Conservation (phyloP, 352 stramenopile genomes). For the Elongisporangium undulatum region DNA sequence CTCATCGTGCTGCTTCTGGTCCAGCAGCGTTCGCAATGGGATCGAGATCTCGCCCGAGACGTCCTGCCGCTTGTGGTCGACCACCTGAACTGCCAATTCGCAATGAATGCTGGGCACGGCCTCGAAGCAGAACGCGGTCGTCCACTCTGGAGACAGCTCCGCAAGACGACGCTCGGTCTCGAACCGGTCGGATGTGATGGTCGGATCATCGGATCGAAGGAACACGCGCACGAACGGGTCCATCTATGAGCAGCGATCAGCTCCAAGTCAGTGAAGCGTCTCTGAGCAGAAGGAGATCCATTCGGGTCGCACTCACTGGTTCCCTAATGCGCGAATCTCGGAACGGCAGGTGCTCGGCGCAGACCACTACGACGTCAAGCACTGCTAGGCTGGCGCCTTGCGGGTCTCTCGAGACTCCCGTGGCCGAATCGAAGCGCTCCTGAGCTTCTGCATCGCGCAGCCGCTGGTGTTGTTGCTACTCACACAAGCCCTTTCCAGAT, state of each 20-base stretch:
- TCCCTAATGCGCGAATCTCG: conserved; percentile 39
- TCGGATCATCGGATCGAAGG: conserved; percentile 11
- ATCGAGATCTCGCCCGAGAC: conserved; percentile 43
- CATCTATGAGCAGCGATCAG: conserved; percentile 23
- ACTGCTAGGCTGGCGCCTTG: conserved; percentile 26
- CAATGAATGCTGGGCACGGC: conserved; percentile 31
- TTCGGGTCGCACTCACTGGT: conserved; percentile 18
- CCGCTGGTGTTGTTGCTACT: conserved; percentile 17
- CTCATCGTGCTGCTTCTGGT: conserved; percentile 57
- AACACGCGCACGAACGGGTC: conserved; percentile 48
- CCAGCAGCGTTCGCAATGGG: conserved; percentile 39
- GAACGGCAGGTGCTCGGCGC: conserved; percentile 44
- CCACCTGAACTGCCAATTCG: conserved; percentile 43
- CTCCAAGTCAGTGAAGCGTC: background rate
- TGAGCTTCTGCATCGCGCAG: conserved; percentile 12
- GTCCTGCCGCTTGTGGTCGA: conserved; percentile 44
- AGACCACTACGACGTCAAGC: conserved; percentile 32
- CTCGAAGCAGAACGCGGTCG: conserved; percentile 11
- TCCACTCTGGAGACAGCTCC: conserved; percentile 46
- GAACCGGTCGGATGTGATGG: conserved; percentile 1
- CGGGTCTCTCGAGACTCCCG: conserved; percentile 18
- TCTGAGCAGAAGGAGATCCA: background rate
- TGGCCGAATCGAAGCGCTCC: conserved; percentile 26
- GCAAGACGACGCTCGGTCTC: conserved; percentile 36
- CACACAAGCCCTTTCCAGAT: background rate